Evolutionary conservation across 177 flowering plant genomes (phyloP).

Genomic region (Telopea speciosissima): DNA sequence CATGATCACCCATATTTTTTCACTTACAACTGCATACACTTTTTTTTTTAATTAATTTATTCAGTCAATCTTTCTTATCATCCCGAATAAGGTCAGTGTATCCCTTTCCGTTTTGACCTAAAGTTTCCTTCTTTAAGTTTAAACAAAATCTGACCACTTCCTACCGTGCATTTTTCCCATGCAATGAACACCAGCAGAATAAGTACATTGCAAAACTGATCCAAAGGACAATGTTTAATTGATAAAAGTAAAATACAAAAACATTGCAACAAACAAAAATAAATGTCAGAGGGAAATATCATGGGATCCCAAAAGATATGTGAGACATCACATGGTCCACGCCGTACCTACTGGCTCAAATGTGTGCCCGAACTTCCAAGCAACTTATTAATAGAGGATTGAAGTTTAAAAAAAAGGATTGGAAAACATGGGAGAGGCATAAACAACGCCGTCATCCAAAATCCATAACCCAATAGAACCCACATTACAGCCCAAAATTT

Average conservation of each 20-base stretch:
- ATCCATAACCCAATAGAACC: too few species aligned
- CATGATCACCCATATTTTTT: too few species aligned
- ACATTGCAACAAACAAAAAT: neutral
- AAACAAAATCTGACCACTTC: neutral
- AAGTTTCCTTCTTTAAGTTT: neutral
- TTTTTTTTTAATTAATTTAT: too few species aligned
- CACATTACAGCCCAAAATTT: too few species aligned
- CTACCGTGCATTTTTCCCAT: neutral
- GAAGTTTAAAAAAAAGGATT: neutral
- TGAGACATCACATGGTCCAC: too few species aligned
- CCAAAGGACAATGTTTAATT: neutral
- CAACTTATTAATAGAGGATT: neutral
- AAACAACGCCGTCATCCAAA: too few species aligned
- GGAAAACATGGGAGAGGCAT: too few species aligned
- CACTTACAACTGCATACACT: too few species aligned
- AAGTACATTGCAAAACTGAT: neutral
- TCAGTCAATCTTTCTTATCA: too few species aligned
- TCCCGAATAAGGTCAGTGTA: neutral
- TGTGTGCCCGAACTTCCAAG: too few species aligned
- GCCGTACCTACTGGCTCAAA: too few species aligned
- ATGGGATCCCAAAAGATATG: too few species aligned
- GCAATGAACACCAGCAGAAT: neutral
- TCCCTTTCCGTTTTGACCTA: neutral
- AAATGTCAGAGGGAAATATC: neutral
- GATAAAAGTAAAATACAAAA: neutral